These are phyloP conservation scores for Fagus crenata DNA, from an alignment of 306 rosid genomes.

Conservation along the genomic window DNA sequence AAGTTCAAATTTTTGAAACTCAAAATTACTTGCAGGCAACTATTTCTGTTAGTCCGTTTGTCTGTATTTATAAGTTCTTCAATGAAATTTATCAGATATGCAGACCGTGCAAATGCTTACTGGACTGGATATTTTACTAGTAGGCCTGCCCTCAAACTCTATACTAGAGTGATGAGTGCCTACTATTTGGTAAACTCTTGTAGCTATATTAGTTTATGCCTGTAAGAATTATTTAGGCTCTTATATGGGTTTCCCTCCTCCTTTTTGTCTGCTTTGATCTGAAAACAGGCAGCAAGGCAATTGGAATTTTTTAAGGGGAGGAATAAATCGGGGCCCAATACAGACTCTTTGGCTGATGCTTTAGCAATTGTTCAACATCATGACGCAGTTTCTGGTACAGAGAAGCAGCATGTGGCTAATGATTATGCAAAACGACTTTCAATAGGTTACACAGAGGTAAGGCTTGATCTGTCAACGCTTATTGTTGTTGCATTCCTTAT, in stretches of 20 bases:
- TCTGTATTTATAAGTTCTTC: not conserved
- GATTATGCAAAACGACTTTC: slow-evolving; percentile 75
- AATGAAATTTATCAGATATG: slow-evolving; percentile 56
- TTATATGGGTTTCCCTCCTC: not conserved
- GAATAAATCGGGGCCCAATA: slow-evolving; percentile 57
- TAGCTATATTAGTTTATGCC: not conserved
- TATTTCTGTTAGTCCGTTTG: too few species aligned
- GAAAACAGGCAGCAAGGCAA: slow-evolving; percentile 71
- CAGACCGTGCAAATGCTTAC: slow-evolving; percentile 65
- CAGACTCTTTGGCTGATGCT: slow-evolving; percentile 77
- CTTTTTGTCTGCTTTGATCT: not conserved
- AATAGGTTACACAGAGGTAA: slow-evolving; percentile 52
- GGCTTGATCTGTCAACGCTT: not conserved
- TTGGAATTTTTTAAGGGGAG: slow-evolving; percentile 74
- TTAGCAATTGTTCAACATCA: slow-evolving; percentile 89
- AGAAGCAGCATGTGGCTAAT: slow-evolving; percentile 73
- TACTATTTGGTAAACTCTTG: slow-evolving; percentile 59
- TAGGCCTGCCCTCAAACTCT: slow-evolving; percentile 75
- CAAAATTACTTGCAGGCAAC: too few species aligned
- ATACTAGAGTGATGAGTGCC: slow-evolving; percentile 63
- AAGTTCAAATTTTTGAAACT: slow-evolving; percentile 31
- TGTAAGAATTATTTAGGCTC: not conserved
- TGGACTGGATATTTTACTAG: slow-evolving; percentile 96
- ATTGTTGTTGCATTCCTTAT: not conserved
- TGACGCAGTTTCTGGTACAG: slow-evolving; percentile 79